Conservation (phyloP, 2,329 filamentous ascomycete species). For the Cladophialophora exuberans region DNA sequence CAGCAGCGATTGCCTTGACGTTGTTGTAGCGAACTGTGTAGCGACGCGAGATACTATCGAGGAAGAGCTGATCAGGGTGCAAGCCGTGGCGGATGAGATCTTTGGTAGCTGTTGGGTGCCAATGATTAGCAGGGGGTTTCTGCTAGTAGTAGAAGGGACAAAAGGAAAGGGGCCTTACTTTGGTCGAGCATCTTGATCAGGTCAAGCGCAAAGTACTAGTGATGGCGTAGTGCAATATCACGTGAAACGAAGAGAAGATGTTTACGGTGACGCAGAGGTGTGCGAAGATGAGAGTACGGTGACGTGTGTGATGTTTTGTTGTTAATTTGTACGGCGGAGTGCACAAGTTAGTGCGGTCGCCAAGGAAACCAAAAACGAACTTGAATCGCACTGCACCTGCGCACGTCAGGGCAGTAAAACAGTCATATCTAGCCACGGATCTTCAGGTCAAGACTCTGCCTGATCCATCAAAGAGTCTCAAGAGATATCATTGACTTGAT, state of each 20-base stretch:
- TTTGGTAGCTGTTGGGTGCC: conserved; percentile 19
- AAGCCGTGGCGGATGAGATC: conserved; percentile 16
- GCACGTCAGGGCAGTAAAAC: not conserved
- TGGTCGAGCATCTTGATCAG: conserved; percentile 17
- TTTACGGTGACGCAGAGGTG: too few species aligned
- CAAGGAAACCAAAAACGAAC: too few species aligned
- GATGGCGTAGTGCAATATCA: too few species aligned
- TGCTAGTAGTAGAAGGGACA: not conserved
- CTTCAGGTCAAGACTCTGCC: conserved; percentile 31
- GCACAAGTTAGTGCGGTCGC: not conserved
- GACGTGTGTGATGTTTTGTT: conserved; percentile 2
- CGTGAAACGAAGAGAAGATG: too few species aligned
- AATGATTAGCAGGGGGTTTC: conserved; percentile 21
- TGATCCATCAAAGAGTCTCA: conserved; percentile 26
- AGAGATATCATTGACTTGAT: conserved; percentile 33
- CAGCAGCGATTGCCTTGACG: too few species aligned
- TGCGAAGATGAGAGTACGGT: not conserved
- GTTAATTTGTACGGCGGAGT: too few species aligned
- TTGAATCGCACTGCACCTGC: not conserved
- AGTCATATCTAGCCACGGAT: conserved; percentile 1
- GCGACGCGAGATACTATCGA: conserved; percentile 2
- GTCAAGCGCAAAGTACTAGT: too few species aligned
- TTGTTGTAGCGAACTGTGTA: too few species aligned
- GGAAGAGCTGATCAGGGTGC: conserved; percentile 22
- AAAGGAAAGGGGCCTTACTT: conserved; percentile 11